These are phyloP conservation scores for Saturnispora sekii DNA, from an alignment of 805 yeast genomes.

Conservation along the genomic window DNA sequence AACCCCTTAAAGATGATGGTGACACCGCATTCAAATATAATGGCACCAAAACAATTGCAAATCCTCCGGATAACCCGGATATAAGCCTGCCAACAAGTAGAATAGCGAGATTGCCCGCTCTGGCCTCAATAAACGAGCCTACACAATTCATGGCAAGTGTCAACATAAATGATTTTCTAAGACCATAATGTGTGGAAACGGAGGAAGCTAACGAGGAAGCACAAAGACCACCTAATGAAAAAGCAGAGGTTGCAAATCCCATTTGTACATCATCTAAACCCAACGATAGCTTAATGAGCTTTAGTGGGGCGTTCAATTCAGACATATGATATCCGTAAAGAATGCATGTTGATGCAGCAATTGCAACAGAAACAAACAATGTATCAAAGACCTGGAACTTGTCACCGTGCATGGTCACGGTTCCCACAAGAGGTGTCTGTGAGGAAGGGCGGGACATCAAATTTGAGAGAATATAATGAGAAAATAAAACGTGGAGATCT, in stretches of 20 bases:
- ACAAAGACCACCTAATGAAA: slow-evolving; percentile 74
- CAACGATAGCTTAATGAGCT: slow-evolving; percentile 31
- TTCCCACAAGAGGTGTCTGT: slow-evolving; percentile 3
- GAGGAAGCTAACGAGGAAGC: slow-evolving; percentile 64
- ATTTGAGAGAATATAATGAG: not conserved
- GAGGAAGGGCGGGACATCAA: slow-evolving; percentile 2
- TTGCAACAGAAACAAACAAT: slow-evolving; percentile 37
- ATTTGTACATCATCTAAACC: slow-evolving; percentile 35
- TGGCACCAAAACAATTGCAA: slow-evolving; percentile 78
- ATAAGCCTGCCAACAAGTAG: slow-evolving; percentile 63
- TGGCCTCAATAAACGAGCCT: slow-evolving; percentile 56
- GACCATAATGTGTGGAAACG: slow-evolving; percentile 57
- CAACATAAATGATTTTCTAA: slow-evolving; percentile 42
- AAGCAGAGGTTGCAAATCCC: slow-evolving; percentile 69
- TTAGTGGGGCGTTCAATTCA: slow-evolving; percentile 85
- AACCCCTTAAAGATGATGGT: slow-evolving; percentile 60
- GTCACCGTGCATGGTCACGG: not conserved
- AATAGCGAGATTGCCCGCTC: slow-evolving; percentile 32
- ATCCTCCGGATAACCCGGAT: slow-evolving; percentile 83
- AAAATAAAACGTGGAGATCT: no score
- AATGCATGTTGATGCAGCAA: slow-evolving; percentile 67
- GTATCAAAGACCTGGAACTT: not conserved
- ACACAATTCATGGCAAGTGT: slow-evolving; percentile 43
- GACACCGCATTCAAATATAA: slow-evolving; percentile 71
- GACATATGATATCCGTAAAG: slow-evolving; percentile 96